phyloP scores from a whole-genome alignment of 1,139 yeast species.

The Taphrina pruni region DNA sequence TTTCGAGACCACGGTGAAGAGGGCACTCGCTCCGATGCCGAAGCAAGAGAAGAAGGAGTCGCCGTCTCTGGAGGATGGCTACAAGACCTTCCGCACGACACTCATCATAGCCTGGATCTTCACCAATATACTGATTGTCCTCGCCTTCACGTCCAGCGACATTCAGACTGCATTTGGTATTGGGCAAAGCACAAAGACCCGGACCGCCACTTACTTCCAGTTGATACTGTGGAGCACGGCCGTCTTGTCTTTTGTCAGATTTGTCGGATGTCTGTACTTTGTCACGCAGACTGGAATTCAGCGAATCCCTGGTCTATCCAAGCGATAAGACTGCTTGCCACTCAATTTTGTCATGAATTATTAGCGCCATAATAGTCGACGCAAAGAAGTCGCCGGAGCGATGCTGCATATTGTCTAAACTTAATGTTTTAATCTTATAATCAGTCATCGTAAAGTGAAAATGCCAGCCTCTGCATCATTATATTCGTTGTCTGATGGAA shows the following conservation, averaged over 20 bases:
- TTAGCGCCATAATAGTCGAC: not conserved
- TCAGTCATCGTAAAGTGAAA: too few relatives aligned
- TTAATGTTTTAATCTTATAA: not conserved
- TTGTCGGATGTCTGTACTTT: conserved; percentile 70
- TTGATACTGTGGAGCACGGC: conserved; percentile 83
- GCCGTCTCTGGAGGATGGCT: conserved; percentile 61
- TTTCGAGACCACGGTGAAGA: conserved; percentile 48
- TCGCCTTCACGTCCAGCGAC: conserved; percentile 59
- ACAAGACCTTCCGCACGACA: conserved; percentile 80
- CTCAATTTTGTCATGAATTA: not conserved
- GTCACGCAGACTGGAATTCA: conserved; percentile 52
- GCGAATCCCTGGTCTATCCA: conserved; percentile 27
- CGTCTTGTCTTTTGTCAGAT: conserved; percentile 73
- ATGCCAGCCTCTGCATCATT: not conserved
- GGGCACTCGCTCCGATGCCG: conserved; percentile 56
- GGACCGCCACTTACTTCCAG: conserved; percentile 65
- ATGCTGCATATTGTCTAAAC: not conserved
- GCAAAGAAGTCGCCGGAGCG: not conserved
- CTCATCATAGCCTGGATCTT: conserved; percentile 81
- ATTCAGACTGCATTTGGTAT: conserved; percentile 35
- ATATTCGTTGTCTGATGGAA: not conserved
- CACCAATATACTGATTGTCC: conserved; percentile 72
- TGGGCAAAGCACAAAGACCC: conserved; percentile 47
- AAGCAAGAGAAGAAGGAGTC: conserved; percentile 50
- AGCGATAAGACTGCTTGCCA: not conserved